A percentile compares a stretch with the other conserved stretches of the same genome.
phyloP scores from a whole-genome alignment of 306 rosid genomes.

The Ochetophila trinervis region DNA sequence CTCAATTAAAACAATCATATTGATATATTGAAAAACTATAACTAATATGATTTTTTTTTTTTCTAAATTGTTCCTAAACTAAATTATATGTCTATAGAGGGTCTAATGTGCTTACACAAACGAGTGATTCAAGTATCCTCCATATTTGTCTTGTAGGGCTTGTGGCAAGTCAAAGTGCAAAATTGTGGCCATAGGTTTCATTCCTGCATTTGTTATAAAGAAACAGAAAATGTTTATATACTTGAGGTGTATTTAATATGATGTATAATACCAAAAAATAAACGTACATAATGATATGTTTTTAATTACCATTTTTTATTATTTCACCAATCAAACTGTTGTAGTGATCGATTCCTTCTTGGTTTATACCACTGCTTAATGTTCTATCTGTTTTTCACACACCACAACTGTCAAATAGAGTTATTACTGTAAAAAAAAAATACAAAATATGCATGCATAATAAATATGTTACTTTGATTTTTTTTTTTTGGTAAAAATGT shows the following conservation, averaged over 20 bases:
- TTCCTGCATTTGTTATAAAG: conserved; percentile 21
- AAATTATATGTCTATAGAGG: neutral
- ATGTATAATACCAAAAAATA: neutral
- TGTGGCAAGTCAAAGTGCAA: conserved; percentile 37
- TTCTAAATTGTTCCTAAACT: neutral
- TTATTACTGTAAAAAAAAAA: too few relatives aligned
- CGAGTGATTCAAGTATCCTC: conserved; percentile 30
- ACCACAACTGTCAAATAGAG: too few relatives aligned
- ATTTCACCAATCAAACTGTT: conserved; percentile 23
- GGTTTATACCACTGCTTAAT: conserved; percentile 26
- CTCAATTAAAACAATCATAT: too few relatives aligned
- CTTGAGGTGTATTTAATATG: too few relatives aligned
- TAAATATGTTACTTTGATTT: too few relatives aligned
- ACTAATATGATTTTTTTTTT: too few relatives aligned
- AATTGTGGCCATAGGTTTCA: conserved; percentile 33
- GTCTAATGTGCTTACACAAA: conserved; percentile 32
- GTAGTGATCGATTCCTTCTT: too few relatives aligned
- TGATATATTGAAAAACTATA: too few relatives aligned
- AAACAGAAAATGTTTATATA: neutral
- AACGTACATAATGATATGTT: neutral
- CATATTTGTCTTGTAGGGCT: conserved; percentile 35
- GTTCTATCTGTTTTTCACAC: conserved; percentile 28
- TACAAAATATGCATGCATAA: too few relatives aligned
- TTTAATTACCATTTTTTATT: conserved; percentile 8
- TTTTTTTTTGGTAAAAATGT: too few relatives aligned